Conservation (phyloP, 352 stramenopile genomes). For the Globisporangium spinosum region DNA sequence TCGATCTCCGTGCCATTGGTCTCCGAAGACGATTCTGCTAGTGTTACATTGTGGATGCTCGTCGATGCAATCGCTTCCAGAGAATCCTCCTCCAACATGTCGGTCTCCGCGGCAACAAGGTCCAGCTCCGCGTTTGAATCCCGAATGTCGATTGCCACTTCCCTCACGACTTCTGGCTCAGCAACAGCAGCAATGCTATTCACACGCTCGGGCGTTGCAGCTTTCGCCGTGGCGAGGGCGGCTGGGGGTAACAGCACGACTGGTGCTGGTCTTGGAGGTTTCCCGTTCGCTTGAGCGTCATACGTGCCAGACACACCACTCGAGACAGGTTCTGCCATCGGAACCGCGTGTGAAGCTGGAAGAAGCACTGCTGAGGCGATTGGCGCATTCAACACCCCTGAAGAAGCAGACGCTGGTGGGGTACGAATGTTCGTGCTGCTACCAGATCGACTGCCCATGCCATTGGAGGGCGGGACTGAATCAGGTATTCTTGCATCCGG, state of each 20-base stretch:
- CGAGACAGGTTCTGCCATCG: slow-evolving; percentile 18
- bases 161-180: slow-evolving; percentile 6
- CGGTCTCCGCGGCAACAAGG: not conserved
- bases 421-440: slow-evolving; percentile 20
- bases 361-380: not conserved
- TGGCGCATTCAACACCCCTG: slow-evolving; percentile 1
- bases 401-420: slow-evolving; percentile 17
- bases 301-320: slow-evolving; percentile 4
- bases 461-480: slow-evolving; percentile 7
- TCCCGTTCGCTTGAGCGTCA: slow-evolving; percentile 15
- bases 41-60: slow-evolving; percentile 51
- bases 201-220: slow-evolving; percentile 9
- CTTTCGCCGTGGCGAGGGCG: slow-evolving; percentile 16
- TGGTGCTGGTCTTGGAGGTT: slow-evolving; percentile 29
- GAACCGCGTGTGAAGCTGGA: slow-evolving; percentile 13
- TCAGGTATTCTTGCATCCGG: slow-evolving; percentile 68
- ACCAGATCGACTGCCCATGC: slow-evolving; percentile 12
- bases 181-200: not conserved
- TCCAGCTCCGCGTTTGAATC: slow-evolving; percentile 24
- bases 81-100: slow-evolving; percentile 16
- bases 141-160: slow-evolving; percentile 37
- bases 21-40: slow-evolving; percentile 21
- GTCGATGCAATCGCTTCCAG: slow-evolving; percentile 21
- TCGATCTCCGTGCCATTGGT: slow-evolving; percentile 27
- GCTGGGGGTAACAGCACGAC: slow-evolving; percentile 32